These are phyloP conservation scores for Linnemannia schmuckeri DNA, from an alignment of 192 early-diverging fungal genomes.

Conservation along the genomic window DNA sequence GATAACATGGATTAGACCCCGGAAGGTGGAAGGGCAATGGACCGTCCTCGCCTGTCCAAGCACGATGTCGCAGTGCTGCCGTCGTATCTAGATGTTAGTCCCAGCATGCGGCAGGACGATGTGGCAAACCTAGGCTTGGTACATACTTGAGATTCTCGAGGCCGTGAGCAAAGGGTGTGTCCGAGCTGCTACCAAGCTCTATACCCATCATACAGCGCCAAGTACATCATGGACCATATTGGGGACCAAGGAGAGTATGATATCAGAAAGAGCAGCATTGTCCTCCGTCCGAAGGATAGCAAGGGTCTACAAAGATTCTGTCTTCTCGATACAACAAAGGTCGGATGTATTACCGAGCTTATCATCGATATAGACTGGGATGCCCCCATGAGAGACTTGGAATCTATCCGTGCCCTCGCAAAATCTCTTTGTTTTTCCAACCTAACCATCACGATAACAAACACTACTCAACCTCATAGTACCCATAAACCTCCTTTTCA, in stretches of 20 bases:
- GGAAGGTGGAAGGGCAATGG: not conserved
- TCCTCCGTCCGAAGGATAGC: not conserved
- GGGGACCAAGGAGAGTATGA: not conserved
- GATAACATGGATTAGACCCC: not conserved
- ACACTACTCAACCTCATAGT: too few relatives aligned
- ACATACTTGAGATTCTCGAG: not conserved
- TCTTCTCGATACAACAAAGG: not conserved
- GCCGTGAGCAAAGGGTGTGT: not conserved
- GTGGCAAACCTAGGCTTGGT: not conserved
- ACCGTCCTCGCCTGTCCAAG: not conserved
- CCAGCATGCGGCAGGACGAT: not conserved
- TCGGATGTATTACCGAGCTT: not conserved
- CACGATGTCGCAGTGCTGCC: not conserved
- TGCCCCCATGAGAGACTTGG: not conserved
- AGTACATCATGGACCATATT: not conserved
- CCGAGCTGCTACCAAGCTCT: not conserved
- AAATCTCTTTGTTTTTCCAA: not conserved
- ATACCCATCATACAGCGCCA: not conserved
- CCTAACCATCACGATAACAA: not conserved
- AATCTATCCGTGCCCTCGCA: not conserved
- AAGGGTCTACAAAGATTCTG: not conserved
- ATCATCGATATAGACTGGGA: not conserved
- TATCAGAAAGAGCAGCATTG: not conserved
- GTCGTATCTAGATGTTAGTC: not conserved
- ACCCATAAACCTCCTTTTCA: not conserved